Base-by-base conservation (phyloP, 2,329 filamentous ascomycete species). In the Parafenestella ontariensis region DNA sequence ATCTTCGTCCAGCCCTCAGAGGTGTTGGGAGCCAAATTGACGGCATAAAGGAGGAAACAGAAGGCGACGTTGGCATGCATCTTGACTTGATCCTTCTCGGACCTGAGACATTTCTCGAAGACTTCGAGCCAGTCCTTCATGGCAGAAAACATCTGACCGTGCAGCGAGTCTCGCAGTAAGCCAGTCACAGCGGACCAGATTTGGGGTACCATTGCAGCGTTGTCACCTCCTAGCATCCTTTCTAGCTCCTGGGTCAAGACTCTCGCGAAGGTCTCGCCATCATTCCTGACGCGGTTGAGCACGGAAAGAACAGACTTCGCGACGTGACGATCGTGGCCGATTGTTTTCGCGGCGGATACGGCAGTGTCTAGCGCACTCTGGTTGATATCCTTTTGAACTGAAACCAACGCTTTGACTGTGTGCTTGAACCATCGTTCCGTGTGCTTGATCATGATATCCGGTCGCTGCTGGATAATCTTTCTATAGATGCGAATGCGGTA, bases 151-250 rank as follows among this genome's bases (percentile, higher is more conserved):
- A 79, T 74, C 23, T 84, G 78, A 71, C 87, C 61, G 79, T 86
- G 68, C 80, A 81, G 61, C 73, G 87, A 75, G 57, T 76, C 80
- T 48, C 89, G 87, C 43, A 97, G 80, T 50, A 96, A 86, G 1
- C 96, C 82, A 6, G 94, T 86, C 2, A 96, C 81, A 31, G 92
- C 85, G 54, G 90, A 89, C 94, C 94, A 98, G 20, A 98, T 91
- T 61, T 92, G 90, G 5, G 95, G 93, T 0, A 96, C 92, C 34
- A 86, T 81, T 0, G 82, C 74, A 9, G 85, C 85, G 20, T 85
- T 83, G 11, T 87, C 83, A 59, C 87, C 84, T 23, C 78, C 77
- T 5, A 78, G 68, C 61, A 89, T 81, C 10, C 82, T 79, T 51
- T 83, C 84, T 48, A 98, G 80, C 28, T 86, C 84, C 18, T 84